A percentile compares a stretch with the other conserved stretches of the same genome.
These are phyloP conservation scores for Eruca vesicaria DNA, from an alignment of 441 rosid genomes.

Conservation along the genomic window DNA sequence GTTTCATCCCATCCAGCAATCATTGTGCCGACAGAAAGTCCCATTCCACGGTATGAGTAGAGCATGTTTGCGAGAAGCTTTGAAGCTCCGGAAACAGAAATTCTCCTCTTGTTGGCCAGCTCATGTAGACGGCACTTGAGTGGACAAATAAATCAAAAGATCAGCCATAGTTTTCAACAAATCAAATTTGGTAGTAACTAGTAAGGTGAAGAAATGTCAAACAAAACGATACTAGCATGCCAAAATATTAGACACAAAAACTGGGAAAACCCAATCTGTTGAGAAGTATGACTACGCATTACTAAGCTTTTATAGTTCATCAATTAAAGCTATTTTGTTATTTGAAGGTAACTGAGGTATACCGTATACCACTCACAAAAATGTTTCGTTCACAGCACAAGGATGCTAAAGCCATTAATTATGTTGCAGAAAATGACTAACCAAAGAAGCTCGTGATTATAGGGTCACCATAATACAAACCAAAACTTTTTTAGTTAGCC, in stretches of 20 bases:
- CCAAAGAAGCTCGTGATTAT: background rate
- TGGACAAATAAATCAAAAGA: constrained; percentile 9
- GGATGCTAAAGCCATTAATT: constrained; percentile 8
- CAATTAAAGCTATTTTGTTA: background rate
- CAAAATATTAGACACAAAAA: background rate
- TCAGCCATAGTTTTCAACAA: background rate
- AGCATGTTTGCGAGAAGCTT: constrained; percentile 96
- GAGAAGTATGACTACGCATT: background rate
- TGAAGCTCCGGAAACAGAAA: constrained; percentile 97
- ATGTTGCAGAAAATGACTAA: background rate
- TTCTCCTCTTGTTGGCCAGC: constrained; percentile 95
- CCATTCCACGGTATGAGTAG: constrained; percentile 98
- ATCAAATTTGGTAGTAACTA: background rate
- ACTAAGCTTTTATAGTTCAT: background rate
- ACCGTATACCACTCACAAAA: background rate
- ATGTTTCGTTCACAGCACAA: background rate
- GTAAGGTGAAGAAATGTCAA: background rate
- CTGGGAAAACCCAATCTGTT: background rate
- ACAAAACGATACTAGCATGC: background rate
- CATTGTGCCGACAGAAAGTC: constrained; percentile 97
- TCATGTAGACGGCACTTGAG: constrained; percentile 88
- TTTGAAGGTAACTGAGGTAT: background rate
- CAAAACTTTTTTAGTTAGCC: background rate
- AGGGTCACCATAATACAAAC: background rate
- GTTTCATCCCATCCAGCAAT: constrained; percentile 99